A percentile compares a stretch with the other conserved stretches of the same genome.
Conservation (phyloP, 345 rosid genomes). For the Populus tremula region DNA sequence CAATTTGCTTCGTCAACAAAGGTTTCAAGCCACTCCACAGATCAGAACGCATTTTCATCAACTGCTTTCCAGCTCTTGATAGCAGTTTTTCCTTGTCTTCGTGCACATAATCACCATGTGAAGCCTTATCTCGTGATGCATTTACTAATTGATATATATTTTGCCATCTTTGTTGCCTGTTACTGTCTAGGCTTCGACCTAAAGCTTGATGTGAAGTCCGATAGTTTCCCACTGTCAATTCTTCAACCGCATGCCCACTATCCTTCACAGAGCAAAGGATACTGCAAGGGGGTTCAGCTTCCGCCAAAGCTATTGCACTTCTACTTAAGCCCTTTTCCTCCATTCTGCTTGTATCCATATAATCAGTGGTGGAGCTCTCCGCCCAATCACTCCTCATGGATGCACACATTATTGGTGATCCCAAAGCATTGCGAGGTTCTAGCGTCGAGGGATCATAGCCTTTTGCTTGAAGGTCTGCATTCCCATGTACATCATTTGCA, state of each 20-base stretch:
- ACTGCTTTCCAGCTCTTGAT: slow-evolving; percentile 37
- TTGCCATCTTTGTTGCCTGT: slow-evolving; percentile 34
- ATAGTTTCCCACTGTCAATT: slow-evolving; percentile 40
- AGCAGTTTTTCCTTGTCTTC: slow-evolving; percentile 34
- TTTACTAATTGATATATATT: slow-evolving; percentile 21
- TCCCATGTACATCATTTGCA: slow-evolving; percentile 27
- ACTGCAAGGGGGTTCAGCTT: slow-evolving; percentile 13
- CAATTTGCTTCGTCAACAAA: slow-evolving; percentile 28
- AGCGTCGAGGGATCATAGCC: slow-evolving; percentile 38
- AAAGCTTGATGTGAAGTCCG: slow-evolving; percentile 27
- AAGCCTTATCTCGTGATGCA: slow-evolving; percentile 25
- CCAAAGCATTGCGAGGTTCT: slow-evolving; percentile 32
- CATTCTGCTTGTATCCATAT: slow-evolving; percentile 7
- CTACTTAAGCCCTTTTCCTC: slow-evolving; percentile 17
- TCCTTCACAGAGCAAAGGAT: slow-evolving; percentile 23
- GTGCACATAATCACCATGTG: slow-evolving; percentile 36
- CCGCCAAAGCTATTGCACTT: slow-evolving; percentile 20
- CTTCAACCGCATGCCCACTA: slow-evolving; percentile 34
- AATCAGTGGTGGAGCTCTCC: slow-evolving; percentile 29
- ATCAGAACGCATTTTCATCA: slow-evolving; percentile 35
- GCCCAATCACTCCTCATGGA: slow-evolving; percentile 33
- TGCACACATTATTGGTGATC: slow-evolving; percentile 23
- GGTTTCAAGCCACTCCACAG: slow-evolving; percentile 27
- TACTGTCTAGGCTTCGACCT: slow-evolving; percentile 23
- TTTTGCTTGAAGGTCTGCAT: slow-evolving; percentile 25